phyloP scores from a whole-genome alignment of 2,329 filamentous ascomycete species.

The Grosmannia penicillata region DNA sequence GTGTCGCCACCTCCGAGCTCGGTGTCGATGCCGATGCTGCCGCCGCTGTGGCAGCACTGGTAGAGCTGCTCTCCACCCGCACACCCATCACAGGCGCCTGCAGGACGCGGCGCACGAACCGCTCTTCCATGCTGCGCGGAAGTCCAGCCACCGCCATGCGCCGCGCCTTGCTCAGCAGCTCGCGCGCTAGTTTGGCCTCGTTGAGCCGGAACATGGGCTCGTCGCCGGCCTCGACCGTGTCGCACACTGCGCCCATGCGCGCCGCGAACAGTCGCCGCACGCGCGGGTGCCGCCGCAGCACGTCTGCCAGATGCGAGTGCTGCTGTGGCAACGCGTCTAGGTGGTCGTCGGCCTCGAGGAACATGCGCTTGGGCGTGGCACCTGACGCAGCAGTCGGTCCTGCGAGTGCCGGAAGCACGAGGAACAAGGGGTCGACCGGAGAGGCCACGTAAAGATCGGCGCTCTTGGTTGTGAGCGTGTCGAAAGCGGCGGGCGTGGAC shows the following conservation, averaged over 20 bases:
- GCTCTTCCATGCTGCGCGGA: conserved; percentile 71
- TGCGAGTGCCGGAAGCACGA: conserved; percentile 59
- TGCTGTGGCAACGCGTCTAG: conserved; percentile 44
- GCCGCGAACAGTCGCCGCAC: conserved; percentile 40
- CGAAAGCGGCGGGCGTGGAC: conserved; percentile 8
- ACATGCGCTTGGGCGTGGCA: conserved; percentile 40
- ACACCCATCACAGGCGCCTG: conserved; percentile 62
- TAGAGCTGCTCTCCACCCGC: conserved; percentile 2
- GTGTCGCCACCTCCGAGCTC: conserved; percentile 10
- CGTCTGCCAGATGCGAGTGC: conserved; percentile 41
- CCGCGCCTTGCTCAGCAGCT: conserved; percentile 57
- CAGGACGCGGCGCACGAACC: conserved; percentile 61
- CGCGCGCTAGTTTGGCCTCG: conserved; percentile 50
- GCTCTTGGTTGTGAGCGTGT: conserved; percentile 38
- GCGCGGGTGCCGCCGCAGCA: conserved; percentile 32
- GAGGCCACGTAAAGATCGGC: conserved; percentile 76
- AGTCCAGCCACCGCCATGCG: conserved; percentile 44
- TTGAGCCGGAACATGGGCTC: conserved; percentile 76
- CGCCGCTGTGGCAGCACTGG: too few relatives aligned
- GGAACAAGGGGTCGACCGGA: conserved; percentile 68
- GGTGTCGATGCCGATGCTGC: conserved; percentile 19
- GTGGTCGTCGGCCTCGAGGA: conserved; percentile 57
- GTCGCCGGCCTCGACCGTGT: conserved; percentile 67
- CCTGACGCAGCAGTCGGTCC: conserved; percentile 21
- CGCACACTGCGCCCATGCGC: conserved; percentile 59